These are phyloP conservation scores for Lomentospora prolificans DNA, from an alignment of 2,329 filamentous ascomycete species.

Conservation along the genomic window DNA sequence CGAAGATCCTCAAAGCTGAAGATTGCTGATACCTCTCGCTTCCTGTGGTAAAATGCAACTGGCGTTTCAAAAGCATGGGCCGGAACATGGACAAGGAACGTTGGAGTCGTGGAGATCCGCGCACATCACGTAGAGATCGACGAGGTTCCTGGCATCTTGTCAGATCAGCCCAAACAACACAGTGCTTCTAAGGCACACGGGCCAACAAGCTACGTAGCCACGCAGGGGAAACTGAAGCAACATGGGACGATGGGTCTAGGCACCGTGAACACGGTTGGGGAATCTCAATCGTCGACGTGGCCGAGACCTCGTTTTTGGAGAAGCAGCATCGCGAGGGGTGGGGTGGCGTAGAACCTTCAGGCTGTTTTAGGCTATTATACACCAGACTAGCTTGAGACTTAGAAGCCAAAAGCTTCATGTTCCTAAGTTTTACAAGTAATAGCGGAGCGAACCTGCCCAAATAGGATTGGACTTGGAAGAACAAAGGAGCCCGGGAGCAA, in stretches of 20 bases:
- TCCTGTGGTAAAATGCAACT: slow-evolving; percentile 10
- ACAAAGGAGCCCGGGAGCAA: not conserved
- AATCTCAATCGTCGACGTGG: not conserved
- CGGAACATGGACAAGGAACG: not conserved
- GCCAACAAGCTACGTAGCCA: not conserved
- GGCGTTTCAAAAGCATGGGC: slow-evolving; percentile 7
- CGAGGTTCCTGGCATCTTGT: slow-evolving; percentile 2
- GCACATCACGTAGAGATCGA: slow-evolving; percentile 1
- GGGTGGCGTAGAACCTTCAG: not conserved
- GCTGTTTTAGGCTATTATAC: slow-evolving; percentile 3
- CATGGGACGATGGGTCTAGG: not conserved
- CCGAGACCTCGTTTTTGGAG: not conserved
- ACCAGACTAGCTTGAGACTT: slow-evolving; percentile 5
- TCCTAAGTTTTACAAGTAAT: slow-evolving; percentile 2
- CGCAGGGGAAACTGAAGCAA: not conserved
- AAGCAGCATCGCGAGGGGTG: not conserved
- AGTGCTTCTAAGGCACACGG: not conserved
- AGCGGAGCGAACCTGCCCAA: not conserved
- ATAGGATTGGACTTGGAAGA: not conserved
- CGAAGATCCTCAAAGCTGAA: slow-evolving; percentile 3
- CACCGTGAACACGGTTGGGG: not conserved
- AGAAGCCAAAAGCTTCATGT: not conserved
- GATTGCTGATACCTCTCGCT: slow-evolving; percentile 10
- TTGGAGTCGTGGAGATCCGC: not conserved
- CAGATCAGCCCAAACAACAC: slow-evolving; percentile 6